Percentiles rank a stretch among this genome's conserved stretches.
phyloP scores from a whole-genome alignment of 208 protist species.

The Trypanosoma brucei region DNA sequence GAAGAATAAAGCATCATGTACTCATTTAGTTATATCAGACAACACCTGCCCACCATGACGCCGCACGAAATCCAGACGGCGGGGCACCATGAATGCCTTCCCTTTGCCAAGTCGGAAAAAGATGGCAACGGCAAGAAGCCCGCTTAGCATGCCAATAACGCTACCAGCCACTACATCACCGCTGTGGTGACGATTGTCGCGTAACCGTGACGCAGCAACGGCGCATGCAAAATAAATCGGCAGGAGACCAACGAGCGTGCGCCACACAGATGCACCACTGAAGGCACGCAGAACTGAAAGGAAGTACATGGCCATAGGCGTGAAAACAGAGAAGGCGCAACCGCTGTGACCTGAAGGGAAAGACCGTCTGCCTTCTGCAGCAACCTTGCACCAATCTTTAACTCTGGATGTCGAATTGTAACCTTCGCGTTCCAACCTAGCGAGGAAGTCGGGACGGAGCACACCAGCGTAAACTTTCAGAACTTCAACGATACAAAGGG shows the following conservation, averaged over 20 bases:
- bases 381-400: slow-evolving; percentile 23
- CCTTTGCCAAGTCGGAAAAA: slow-evolving; percentile 7
- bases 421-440: slow-evolving; percentile 25
- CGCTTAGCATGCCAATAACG: slow-evolving; percentile 30
- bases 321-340: slow-evolving; percentile 30
- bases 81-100: slow-evolving; percentile 6
- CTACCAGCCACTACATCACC: slow-evolving; percentile 49
- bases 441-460: slow-evolving; percentile 62
- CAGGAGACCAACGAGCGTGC: slow-evolving; percentile 18
- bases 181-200: slow-evolving; percentile 61
- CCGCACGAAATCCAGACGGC: slow-evolving; percentile 6
- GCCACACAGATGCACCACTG: slow-evolving; percentile 11
- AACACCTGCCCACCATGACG: neutral
- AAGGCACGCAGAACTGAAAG: slow-evolving; percentile 21
- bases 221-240: slow-evolving; percentile 34
- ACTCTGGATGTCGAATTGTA: slow-evolving; percentile 9
- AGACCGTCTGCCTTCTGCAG: slow-evolving; percentile 26
- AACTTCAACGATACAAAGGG: slow-evolving; percentile 35
- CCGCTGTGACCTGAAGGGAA: slow-evolving; percentile 48
- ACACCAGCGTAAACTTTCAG: slow-evolving; percentile 60
- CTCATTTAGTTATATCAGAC: neutral
- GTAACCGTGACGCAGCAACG: slow-evolving; percentile 49
- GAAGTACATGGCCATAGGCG: slow-evolving; percentile 28
- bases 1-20: neutral
- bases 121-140: slow-evolving; percentile 16